Conservation (phyloP, 2,329 filamentous ascomycete species). For the Colletotrichum somersetense region DNA sequence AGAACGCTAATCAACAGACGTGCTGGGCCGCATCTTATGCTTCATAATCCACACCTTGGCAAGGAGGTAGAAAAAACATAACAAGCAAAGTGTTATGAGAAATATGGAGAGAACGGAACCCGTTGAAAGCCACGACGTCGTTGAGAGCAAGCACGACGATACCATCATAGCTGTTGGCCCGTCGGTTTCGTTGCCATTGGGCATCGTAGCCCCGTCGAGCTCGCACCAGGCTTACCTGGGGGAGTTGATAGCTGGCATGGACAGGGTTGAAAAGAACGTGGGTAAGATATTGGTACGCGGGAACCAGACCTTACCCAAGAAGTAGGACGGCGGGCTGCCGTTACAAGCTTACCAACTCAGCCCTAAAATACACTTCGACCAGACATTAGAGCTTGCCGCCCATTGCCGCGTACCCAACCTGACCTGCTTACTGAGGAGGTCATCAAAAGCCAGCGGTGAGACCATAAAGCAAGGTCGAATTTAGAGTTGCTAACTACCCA, state of each 20-base stretch:
- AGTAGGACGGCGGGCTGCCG: background rate
- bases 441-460: background rate
- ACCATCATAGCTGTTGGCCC: background rate
- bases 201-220: background rate
- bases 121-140: background rate
- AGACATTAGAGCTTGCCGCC: constrained; percentile 5
- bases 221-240: background rate
- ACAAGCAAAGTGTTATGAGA: constrained; percentile 1
- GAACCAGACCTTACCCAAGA: background rate
- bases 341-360: constrained; percentile 8
- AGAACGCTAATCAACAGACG: too few species aligned
- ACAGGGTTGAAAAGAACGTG: background rate
- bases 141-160: constrained; percentile 4
- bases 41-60: background rate
- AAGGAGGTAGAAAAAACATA: background rate
- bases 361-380: constrained; percentile 9
- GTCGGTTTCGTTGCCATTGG: too few species aligned
- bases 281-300: background rate
- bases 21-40: background rate
- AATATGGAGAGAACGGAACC: background rate
- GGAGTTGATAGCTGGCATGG: background rate
- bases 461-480: background rate
- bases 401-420: background rate
- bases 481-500: background rate
- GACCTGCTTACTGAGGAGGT: background rate